Conservation (phyloP, 2,329 filamentous ascomycete genomes). For the Beauveria pseudobassiana region DNA sequence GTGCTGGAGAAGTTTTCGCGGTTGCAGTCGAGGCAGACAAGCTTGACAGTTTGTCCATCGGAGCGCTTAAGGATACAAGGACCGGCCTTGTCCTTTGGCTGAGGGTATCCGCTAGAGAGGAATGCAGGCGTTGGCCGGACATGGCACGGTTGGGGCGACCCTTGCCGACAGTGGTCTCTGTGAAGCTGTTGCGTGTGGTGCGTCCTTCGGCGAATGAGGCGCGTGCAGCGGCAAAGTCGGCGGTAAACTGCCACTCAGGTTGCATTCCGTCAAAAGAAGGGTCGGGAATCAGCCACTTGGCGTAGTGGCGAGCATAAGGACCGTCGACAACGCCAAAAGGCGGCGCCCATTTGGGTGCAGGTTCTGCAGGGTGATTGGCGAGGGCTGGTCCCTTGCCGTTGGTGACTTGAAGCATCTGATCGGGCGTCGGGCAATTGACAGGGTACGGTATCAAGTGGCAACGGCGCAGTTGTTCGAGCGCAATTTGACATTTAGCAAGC, state of each 20-base stretch:
- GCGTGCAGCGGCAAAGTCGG: constrained; percentile 36
- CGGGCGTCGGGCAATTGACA: constrained; percentile 56
- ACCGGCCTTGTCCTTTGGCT: constrained; percentile 72
- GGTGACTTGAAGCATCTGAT: constrained; percentile 63
- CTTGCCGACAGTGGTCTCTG: constrained; percentile 34
- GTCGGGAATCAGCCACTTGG: constrained; percentile 90
- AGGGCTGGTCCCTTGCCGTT: constrained; percentile 67
- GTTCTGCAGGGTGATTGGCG: constrained; percentile 51
- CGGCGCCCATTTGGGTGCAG: constrained; percentile 68
- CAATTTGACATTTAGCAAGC: constrained; percentile 88
- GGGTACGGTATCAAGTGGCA: constrained; percentile 91
- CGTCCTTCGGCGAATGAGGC: constrained; percentile 56
- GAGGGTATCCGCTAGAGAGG: constrained; percentile 64
- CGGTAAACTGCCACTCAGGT: constrained; percentile 36
- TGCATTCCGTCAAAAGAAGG: constrained; percentile 70
- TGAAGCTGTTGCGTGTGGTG: constrained; percentile 67
- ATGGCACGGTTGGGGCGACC: constrained; percentile 41
- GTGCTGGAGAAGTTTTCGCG: constrained; percentile 91
- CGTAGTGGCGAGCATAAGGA: constrained; percentile 89
- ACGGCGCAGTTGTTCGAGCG: constrained; percentile 85
- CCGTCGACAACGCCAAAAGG: constrained; percentile 89
- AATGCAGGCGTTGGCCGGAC: constrained; percentile 57
- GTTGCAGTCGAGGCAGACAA: constrained; percentile 83
- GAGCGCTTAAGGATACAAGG: constrained; percentile 80
- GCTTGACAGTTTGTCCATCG: constrained; percentile 79